phyloP scores from a whole-genome alignment of 306 rosid genomes.

The Oemleria cerasiformis region DNA sequence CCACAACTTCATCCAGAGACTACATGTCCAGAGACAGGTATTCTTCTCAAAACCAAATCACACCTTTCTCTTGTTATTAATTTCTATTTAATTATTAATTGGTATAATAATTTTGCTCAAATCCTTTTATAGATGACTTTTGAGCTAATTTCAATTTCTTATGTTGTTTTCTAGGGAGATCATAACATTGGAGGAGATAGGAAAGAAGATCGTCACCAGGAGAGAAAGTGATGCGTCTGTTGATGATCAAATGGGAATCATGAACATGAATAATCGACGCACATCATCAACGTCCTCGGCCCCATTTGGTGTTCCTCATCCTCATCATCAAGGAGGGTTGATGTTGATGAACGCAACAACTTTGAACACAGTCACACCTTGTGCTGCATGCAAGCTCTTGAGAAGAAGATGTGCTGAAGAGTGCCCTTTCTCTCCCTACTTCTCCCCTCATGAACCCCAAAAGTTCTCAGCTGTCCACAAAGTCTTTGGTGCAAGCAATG shows the following conservation, averaged over 20 bases:
- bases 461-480: constrained; percentile 88
- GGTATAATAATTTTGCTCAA: neutral
- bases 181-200: constrained; percentile 51
- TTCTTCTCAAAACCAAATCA: neutral
- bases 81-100: neutral
- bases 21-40: constrained; percentile 63
- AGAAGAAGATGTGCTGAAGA: constrained; percentile 94
- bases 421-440: constrained; percentile 90
- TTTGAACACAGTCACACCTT: constrained; percentile 78
- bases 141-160: neutral
- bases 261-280: constrained; percentile 20
- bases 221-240: constrained; percentile 35
- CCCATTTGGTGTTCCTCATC: constrained; percentile 33
- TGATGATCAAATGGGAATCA: constrained; percentile 49
- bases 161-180: constrained; percentile 39
- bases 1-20: neutral
- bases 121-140: neutral
- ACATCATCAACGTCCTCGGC: neutral
- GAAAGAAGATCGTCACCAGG: constrained; percentile 30
- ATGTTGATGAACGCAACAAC: constrained; percentile 40
- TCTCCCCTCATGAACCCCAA: constrained; percentile 89
- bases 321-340: constrained; percentile 31
- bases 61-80: neutral
- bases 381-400: constrained; percentile 94
- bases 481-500: constrained; percentile 96